Base-by-base conservation (phyloP, 768 basidiomycete species). In the Sistotremastrum niveocremeum region DNA sequence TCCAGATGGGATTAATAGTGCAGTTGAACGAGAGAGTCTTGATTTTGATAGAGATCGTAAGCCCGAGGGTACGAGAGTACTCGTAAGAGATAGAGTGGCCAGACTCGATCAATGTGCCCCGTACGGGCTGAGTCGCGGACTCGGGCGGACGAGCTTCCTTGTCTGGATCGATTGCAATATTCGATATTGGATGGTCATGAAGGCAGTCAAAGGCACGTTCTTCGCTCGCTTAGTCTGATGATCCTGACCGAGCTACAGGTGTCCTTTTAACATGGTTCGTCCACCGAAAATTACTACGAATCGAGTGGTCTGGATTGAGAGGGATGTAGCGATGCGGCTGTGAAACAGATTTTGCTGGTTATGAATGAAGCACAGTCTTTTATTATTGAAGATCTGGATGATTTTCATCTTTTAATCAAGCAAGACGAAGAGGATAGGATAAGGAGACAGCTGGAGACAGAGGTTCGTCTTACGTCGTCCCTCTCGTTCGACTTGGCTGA, bases 361-460 rank as follows among this genome's bases (percentile, higher is more conserved):
- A 77, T 90, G 79, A 84, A 90, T 57, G 84, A 89, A 56, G 79
- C 73, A 56, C 69, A 75, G 6, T 74, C 70, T 45, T 91, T 91
- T 60, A 80, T 91, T 51, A 84, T 91, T 49, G 83, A 89, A 54
- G 88, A 91, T 55, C 60, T 91, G 29, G 88, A 90, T 57, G 84
- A 88, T 53, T 73, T 77, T 50, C 85, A 89, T 62, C 56, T 91
- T 2, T 76, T 90, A 45, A 82, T 90, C 60, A 84, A 83, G 55
- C 79, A 81, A 2, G 88, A 90, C 48, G 77, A 81, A 50, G 82
- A 89, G 58, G 82, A 78, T 53, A 65, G 77, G 29, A 81, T 90
- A 4, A 64, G 78, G 50, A 72, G 66, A 52, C 79, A 84, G 52
- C 66, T 90, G 33, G 87, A 88, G 57, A 60, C 71, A 8, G 84